Evolutionary conservation across 73 alveolate species (phyloP).

Genomic region (Urostyla sp.): DNA sequence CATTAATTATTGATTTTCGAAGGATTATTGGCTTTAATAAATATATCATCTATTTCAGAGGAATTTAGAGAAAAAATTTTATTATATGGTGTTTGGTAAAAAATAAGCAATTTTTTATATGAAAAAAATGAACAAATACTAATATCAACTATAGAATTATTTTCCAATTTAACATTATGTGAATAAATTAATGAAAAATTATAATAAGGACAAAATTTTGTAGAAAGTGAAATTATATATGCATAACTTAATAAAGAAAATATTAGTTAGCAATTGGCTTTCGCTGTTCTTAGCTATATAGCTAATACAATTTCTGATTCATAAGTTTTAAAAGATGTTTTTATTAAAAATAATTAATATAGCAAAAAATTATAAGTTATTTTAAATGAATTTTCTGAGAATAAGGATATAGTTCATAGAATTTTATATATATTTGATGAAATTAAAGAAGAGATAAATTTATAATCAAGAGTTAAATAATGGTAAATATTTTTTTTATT

Average conservation of each 20-base stretch:
- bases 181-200: background rate
- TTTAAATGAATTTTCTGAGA: background rate
- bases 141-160: constrained; percentile 14
- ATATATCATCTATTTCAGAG: constrained; percentile 28
- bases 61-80: constrained; percentile 35
- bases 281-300: constrained; percentile 7
- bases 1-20: constrained; percentile 39
- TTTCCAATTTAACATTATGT: constrained; percentile 30
- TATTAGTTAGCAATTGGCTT: background rate
- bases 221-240: background rate
- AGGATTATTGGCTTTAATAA: constrained; percentile 43
- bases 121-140: constrained; percentile 33
- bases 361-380: background rate
- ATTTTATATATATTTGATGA: constrained; percentile 18
- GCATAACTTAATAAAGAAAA: background rate
- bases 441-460: constrained; percentile 16
- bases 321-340: background rate
- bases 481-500: too few species aligned
- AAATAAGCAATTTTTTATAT: background rate
- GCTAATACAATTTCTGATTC: constrained; percentile 13
- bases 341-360: background rate
- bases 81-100: constrained; percentile 33
- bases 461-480: background rate
- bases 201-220: background rate
- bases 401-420: constrained; percentile 33